A percentile compares a stretch with the other conserved stretches of the same genome.
Evolutionary conservation across 2,329 filamentous ascomycete species (phyloP).

Genomic region (Fusarium mundagurra): DNA sequence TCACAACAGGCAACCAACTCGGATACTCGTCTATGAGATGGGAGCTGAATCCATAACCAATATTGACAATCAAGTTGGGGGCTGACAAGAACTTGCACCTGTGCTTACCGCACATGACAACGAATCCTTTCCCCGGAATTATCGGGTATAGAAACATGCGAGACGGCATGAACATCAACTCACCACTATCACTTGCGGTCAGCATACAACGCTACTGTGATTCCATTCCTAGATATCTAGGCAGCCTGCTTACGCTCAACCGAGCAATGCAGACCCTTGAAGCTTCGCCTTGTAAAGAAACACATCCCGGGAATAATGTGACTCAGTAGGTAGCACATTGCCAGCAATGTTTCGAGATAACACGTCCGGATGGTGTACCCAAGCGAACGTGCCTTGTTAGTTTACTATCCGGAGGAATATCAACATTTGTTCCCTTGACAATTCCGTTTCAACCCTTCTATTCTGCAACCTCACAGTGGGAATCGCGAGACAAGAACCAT

Average conservation of each 20-base stretch:
- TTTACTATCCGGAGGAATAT: not conserved
- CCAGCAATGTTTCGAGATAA: constrained; percentile 7
- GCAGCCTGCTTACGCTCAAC: constrained; percentile 19
- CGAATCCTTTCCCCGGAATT: not conserved
- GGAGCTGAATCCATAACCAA: constrained; percentile 3
- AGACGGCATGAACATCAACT: not conserved
- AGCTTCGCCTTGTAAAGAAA: not conserved
- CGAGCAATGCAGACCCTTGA: constrained; percentile 1
- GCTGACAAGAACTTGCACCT: constrained; percentile 9
- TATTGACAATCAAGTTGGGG: not conserved
- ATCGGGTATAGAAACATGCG: constrained; percentile 1
- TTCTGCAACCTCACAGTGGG: constrained; percentile 6
- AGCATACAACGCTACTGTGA: constrained; percentile 9
- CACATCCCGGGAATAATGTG: constrained; percentile 13
- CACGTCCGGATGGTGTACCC: constrained; percentile 22
- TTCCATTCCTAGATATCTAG: not conserved
- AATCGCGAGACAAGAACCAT: not conserved
- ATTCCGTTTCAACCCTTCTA: constrained; percentile 19
- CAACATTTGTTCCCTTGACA: not conserved
- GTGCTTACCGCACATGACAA: constrained; percentile 2
- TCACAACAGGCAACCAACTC: constrained; percentile 17
- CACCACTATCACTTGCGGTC: not conserved
- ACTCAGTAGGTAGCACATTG: constrained; percentile 9
- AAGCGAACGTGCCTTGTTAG: not conserved
- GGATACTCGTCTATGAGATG: not conserved